phyloP scores from a whole-genome alignment of 1,284 basidiomycete species.

The Ceratobasidium sp. region DNA sequence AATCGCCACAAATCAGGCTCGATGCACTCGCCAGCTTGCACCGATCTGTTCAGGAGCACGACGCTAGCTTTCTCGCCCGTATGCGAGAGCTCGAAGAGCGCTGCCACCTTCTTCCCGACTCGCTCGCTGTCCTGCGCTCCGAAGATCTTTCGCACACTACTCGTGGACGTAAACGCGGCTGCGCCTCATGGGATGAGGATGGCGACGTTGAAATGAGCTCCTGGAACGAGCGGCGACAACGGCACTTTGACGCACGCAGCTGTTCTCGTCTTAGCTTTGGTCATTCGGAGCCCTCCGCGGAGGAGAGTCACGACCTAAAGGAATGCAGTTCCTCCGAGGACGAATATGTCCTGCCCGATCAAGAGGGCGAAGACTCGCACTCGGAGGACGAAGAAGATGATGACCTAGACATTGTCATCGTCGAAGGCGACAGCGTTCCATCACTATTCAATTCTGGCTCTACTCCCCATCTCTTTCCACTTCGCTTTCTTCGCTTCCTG shows the following conservation, averaged over 20 bases:
- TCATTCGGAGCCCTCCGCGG: background rate
- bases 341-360: conserved; percentile 8
- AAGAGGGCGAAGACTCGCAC: background rate
- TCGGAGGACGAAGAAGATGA: conserved; percentile 31
- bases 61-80: conserved; percentile 26
- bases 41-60: conserved; percentile 32
- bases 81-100: conserved; percentile 37
- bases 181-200: conserved; percentile 32
- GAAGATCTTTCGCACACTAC: conserved; percentile 17
- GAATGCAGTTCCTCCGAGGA: conserved; percentile 8
- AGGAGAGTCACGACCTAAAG: conserved; percentile 1
- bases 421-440: conserved; percentile 4
- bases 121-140: conserved; percentile 20
- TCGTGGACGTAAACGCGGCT: conserved; percentile 26
- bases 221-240: conserved; percentile 31
- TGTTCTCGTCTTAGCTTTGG: background rate
- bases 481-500: conserved; percentile 34
- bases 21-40: conserved; percentile 21
- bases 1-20: conserved; percentile 1
- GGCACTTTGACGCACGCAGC: background rate
- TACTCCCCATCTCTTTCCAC: conserved; percentile 29
- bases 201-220: conserved; percentile 24
- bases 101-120: conserved; percentile 28
- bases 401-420: conserved; percentile 33
- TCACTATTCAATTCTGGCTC: conserved; percentile 21